Conservation (phyloP, 2,329 filamentous ascomycete species). For the Sclerotinia nivalis region DNA sequence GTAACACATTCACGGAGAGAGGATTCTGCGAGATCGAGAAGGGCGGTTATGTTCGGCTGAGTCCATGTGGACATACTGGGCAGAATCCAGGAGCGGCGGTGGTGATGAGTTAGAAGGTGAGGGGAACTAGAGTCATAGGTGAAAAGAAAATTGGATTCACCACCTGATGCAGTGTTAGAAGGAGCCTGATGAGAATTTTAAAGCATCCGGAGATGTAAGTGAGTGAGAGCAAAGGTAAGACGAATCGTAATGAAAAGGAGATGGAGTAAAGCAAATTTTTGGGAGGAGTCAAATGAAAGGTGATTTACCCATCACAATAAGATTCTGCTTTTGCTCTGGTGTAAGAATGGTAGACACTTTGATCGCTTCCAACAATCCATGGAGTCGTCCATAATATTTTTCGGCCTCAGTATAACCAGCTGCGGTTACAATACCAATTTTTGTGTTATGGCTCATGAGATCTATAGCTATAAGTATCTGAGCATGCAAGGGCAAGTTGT, state of each 20-base stretch:
- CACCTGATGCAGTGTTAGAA: slow-evolving; percentile 48
- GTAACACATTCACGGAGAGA: slow-evolving; percentile 80
- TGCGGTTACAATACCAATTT: slow-evolving; percentile 93
- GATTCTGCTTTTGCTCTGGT: slow-evolving; percentile 67
- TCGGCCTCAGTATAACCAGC: slow-evolving; percentile 89
- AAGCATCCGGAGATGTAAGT: background rate
- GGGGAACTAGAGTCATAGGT: slow-evolving; percentile 66
- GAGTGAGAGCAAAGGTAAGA: background rate
- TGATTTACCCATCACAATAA: slow-evolving; percentile 73
- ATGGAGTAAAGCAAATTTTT: background rate
- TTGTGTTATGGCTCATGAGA: slow-evolving; percentile 75
- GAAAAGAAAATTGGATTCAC: slow-evolving; percentile 95
- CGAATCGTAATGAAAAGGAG: background rate
- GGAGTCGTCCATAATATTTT: slow-evolving; percentile 82
- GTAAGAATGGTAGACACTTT: slow-evolving; percentile 60
- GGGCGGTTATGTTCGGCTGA: slow-evolving; percentile 70
- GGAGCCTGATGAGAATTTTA: background rate
- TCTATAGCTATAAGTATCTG: slow-evolving; percentile 49
- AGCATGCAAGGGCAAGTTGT: slow-evolving; percentile 16
- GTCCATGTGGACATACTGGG: slow-evolving; percentile 77
- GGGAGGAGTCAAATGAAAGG: background rate
- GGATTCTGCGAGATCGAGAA: slow-evolving; percentile 88
- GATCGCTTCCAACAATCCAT: slow-evolving; percentile 83
- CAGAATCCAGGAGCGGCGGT: slow-evolving; percentile 69
- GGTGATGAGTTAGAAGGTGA: slow-evolving; percentile 67